Evolutionary conservation across 1,284 basidiomycete genomes (phyloP), one percentile per base, ranked within the genome.

Genomic region (Papiliotrema fonsecae): DNA sequence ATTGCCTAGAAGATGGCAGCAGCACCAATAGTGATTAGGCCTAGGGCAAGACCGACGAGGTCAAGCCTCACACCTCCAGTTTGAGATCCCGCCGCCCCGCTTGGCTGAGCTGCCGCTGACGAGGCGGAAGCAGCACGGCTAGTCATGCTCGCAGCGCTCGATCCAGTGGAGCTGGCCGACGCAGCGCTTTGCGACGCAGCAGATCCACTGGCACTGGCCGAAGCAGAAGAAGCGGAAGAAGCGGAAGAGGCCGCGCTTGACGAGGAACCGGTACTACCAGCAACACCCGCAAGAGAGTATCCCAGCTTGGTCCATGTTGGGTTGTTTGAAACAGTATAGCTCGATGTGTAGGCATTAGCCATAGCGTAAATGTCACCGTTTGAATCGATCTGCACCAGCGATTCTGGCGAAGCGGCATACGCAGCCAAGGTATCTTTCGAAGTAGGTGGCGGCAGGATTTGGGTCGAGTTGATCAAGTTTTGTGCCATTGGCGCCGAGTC

Each of bases 311-410:
- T 48, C 74, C 74, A 76, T 22, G 56, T 54, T 6, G 69, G 64
- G 19, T 56, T 45, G 16, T 58, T 53, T 11, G 42, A 44, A 35
- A 72, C 69, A 18, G 58, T 58, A 56, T 79, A 77, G 45, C 63
- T 60, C 24, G 50, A 25, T 28, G 42, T 44, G 51, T 72, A 52
- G 45, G 73, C 80, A 71, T 83, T 85, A 1, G 82, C 76, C 34
- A 90, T 73, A 77, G 80, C 90, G 42, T 80, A 81, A 35, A 91
- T 77, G 4, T 78, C 73, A 38, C 87, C 87, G 18, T 77, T 75
- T 30, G 81, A 80, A 48, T 82, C 78, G 46, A 91, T 79, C 70
- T 90, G 88, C n/a, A 90, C 82, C 45, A 90, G 78, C 1, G 84
- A 77, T 30, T 73, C 77, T 40, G 79, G 79, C 18, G 84, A 82